Evolutionary conservation across 1,284 basidiomycete genomes (phyloP), one percentile per base, ranked within the genome.

Genomic region (Boletus semigastroideus): DNA sequence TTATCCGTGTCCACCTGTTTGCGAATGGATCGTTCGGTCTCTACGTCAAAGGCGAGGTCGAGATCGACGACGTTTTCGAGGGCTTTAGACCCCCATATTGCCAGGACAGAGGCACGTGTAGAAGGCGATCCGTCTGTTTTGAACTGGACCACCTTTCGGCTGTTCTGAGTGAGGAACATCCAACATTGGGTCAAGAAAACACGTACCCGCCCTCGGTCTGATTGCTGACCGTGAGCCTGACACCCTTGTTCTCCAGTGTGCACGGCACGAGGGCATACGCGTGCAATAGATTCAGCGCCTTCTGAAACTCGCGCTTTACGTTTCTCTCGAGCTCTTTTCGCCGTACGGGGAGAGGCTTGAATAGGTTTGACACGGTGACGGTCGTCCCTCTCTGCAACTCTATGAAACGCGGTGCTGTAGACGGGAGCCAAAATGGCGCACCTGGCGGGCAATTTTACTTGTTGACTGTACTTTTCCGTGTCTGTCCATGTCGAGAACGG

Each of bases 291-390:
- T 80, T 78, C 34, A 98, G 72, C 0, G 91, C 88, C 64, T 97
- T 97, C 4, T 83, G 83, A 65, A 90, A 96, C 64, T 99, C 95
- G 39, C 94, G 84, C 68, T 97, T 98, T 5, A 81, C 76, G 58
- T 96, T 95, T 52, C 92, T 81, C 64, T 94, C 87, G 42, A 98
- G 82, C 64, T 98, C 96, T 65, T 95, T 95, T 8, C 94, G 78
- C 3, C 97, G 82, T 3, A 99, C 97, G 0, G 97, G 94, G 0
- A 98, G 78, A 0, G 87, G 79, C 10, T 77, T 72, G 72, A 99
- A 98, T 4, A 98, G 76, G 11, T 84, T 83, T 0, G 80, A 76
- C 3, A 98, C 72, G 0, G 76, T 77, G 17, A 97, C 79, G 0
- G 94, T 97, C 0, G 96, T 98, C 1, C 97, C 97, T 51, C 88